These are phyloP conservation scores for Penstemon davidsonii DNA, from an alignment of 257 asterid species.

Conservation along the genomic window DNA sequence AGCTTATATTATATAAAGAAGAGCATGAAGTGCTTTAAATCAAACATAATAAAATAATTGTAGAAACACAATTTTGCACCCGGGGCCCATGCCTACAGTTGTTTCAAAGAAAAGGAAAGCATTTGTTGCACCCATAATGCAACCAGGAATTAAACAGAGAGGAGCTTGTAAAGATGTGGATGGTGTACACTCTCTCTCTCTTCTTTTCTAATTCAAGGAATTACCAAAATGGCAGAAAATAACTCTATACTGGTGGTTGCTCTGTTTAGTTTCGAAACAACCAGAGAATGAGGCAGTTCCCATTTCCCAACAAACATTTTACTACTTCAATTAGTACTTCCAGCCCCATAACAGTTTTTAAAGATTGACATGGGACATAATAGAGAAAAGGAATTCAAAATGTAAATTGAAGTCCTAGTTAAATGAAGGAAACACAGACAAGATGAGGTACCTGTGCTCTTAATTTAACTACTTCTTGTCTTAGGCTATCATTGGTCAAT, in stretches of 20 bases:
- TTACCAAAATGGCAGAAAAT: conserved; percentile 7
- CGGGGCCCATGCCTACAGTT: neutral
- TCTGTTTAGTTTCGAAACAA: conserved; percentile 18
- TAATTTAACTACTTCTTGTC: conserved; percentile 66
- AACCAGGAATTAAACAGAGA: neutral
- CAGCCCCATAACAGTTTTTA: conserved; percentile 1
- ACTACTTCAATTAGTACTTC: conserved; percentile 20
- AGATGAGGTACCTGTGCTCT: conserved; percentile 66
- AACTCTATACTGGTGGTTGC: conserved; percentile 9
- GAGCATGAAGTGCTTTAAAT: neutral
- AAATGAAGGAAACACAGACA: conserved; percentile 16
- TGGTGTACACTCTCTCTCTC: conserved; percentile 18
- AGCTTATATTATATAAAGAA: conserved; percentile 12
- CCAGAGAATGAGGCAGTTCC: conserved; percentile 18
- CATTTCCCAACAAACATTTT: neutral
- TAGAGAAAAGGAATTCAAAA: conserved; percentile 8
- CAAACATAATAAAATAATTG: neutral
- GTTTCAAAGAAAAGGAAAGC: conserved; percentile 1
- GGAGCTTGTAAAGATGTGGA: conserved; percentile 13
- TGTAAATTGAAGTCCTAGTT: conserved; percentile 19
- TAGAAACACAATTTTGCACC: conserved; percentile 11
- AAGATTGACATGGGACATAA: conserved; percentile 16
- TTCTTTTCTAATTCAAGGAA: conserved; percentile 21
- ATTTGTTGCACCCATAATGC: no score
- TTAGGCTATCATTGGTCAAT: conserved; percentile 54